These are phyloP conservation scores for Xylaria sp. DNA, from an alignment of 2,329 filamentous ascomycete species.

Conservation along the genomic window DNA sequence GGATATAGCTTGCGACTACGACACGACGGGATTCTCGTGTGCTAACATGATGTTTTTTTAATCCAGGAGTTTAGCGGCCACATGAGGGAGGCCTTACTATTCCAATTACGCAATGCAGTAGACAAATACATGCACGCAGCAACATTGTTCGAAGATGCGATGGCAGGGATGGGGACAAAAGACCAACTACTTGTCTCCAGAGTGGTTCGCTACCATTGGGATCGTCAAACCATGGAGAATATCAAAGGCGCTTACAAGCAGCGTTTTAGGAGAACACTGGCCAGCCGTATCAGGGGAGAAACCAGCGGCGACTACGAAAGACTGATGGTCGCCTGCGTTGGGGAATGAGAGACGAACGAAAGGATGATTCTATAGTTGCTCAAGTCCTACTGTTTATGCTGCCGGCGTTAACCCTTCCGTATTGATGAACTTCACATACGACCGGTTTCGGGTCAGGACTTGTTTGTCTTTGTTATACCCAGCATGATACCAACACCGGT, in stretches of 20 bases:
- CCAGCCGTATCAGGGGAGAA: slow-evolving; percentile 79
- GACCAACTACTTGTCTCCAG: slow-evolving; percentile 81
- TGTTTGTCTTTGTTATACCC: slow-evolving; percentile 2
- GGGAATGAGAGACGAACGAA: slow-evolving; percentile 51
- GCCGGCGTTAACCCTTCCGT: not conserved
- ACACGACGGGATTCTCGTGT: slow-evolving; percentile 10
- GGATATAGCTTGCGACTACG: slow-evolving; percentile 36
- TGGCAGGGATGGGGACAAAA: slow-evolving; percentile 89
- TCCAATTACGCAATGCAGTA: slow-evolving; percentile 79
- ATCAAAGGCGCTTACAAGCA: slow-evolving; percentile 83
- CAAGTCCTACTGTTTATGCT: not conserved
- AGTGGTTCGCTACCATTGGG: slow-evolving; percentile 87
- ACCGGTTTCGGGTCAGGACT: not conserved
- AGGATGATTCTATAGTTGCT: slow-evolving; percentile 11
- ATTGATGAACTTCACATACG: not conserved
- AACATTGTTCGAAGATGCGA: slow-evolving; percentile 81
- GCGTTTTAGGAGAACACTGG: slow-evolving; percentile 74
- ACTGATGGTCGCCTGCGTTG: slow-evolving; percentile 77
- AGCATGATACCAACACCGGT: not conserved
- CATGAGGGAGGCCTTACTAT: slow-evolving; percentile 86
- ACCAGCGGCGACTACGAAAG: slow-evolving; percentile 85
- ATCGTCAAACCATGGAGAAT: slow-evolving; percentile 76
- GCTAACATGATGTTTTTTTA: slow-evolving; percentile 15
- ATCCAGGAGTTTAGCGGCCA: slow-evolving; percentile 84
- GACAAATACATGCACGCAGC: slow-evolving; percentile 90